phyloP scores from a whole-genome alignment of 805 yeast species.

The Saccharomyces mikatae region DNA sequence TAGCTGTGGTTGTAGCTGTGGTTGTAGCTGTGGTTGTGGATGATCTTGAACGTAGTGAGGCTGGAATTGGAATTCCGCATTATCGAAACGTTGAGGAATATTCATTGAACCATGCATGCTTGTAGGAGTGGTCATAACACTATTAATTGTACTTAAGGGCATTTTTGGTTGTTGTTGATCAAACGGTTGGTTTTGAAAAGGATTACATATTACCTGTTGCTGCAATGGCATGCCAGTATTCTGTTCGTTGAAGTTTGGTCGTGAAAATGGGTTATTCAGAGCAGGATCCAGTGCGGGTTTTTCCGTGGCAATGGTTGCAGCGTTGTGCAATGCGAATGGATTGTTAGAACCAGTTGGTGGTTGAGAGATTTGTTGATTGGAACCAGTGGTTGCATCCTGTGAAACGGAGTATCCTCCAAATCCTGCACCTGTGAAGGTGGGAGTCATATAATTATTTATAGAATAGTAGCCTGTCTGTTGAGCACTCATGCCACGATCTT shows the following conservation, averaged over 20 bases:
- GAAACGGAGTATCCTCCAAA: constrained; percentile 44
- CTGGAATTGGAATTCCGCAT: not conserved
- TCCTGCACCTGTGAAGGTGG: constrained; percentile 45
- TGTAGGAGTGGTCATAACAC: not conserved
- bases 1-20: constrained; percentile 3
- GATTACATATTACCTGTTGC: constrained; percentile 1
- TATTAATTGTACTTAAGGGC: not conserved
- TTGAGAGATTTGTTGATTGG: constrained; percentile 7
- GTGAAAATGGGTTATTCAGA: constrained; percentile 10
- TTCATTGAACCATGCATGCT: not conserved
- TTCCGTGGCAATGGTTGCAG: constrained; percentile 12
- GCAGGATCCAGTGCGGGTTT: constrained; percentile 6
- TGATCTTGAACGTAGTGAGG: not conserved
- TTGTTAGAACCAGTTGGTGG: constrained; percentile 29
- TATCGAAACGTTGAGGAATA: constrained; percentile 1
- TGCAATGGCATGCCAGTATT: constrained; percentile 1
- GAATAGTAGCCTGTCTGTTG: constrained; percentile 21
- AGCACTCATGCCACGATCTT: constrained; percentile 16
- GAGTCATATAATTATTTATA: constrained; percentile 14
- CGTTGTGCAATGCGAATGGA: constrained; percentile 32
- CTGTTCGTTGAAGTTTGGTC: constrained; percentile 7
- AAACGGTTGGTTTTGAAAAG: not conserved
- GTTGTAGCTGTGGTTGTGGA: constrained; percentile 7
- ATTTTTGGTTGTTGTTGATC: constrained; percentile 1
- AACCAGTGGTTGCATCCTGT: constrained; percentile 10